phyloP scores from a whole-genome alignment of 208 protist species.

The Crithidia bombi region DNA sequence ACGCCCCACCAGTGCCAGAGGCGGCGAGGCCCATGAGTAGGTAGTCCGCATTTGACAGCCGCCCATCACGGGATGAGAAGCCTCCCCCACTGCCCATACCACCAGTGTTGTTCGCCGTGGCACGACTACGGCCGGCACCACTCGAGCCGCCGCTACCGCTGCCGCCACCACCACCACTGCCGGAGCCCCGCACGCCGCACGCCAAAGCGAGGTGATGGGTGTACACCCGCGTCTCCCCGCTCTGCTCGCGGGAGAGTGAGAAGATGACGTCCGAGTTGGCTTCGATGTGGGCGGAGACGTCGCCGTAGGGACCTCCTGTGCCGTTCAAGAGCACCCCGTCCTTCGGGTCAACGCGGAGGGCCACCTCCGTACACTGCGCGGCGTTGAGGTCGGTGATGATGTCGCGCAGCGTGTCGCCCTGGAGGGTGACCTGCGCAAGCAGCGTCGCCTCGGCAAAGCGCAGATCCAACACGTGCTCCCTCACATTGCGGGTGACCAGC shows the following conservation, averaged over 20 bases:
- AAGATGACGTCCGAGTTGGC: conserved; percentile 51
- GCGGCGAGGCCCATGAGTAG: conserved; percentile 31
- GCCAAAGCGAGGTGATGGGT: conserved; percentile 70
- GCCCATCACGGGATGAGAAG: conserved; percentile 53
- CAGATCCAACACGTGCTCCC: conserved; percentile 64
- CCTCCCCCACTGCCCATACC: background rate
- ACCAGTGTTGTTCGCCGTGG: background rate
- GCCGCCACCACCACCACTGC: conserved; percentile 11
- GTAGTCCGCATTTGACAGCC: conserved; percentile 39
- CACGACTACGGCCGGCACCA: conserved; percentile 7
- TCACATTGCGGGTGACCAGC: conserved; percentile 65
- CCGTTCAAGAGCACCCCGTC: conserved; percentile 60
- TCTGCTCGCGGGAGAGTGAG: conserved; percentile 25
- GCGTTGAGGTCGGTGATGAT: conserved; percentile 61
- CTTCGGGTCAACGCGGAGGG: conserved; percentile 39
- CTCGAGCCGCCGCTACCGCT: background rate
- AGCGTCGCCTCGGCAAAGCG: conserved; percentile 58
- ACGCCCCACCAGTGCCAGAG: conserved; percentile 8
- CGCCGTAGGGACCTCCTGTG: conserved; percentile 56
- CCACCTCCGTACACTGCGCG: conserved; percentile 63
- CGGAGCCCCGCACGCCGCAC: conserved; percentile 41
- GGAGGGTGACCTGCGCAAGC: conserved; percentile 50
- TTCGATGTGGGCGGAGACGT: conserved; percentile 49
- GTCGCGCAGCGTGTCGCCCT: conserved; percentile 62
- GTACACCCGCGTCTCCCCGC: conserved; percentile 57